Evolutionary conservation across 2,329 filamentous ascomycete species (phyloP).

Genomic region (Intubia oerlemansii): DNA sequence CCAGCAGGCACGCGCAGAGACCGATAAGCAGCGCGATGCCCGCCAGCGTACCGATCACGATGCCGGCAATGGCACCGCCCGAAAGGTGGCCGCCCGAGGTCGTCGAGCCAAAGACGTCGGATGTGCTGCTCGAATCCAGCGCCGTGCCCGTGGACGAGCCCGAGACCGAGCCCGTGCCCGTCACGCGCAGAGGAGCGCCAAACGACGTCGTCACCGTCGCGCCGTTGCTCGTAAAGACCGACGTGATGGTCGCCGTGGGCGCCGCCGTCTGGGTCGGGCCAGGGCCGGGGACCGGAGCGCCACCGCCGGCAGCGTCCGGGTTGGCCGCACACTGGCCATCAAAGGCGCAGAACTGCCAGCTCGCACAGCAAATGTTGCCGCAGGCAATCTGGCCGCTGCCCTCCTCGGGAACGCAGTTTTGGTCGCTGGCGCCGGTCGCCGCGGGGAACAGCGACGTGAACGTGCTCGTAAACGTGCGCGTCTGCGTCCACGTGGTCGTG

Average conservation of each 20-base stretch:
- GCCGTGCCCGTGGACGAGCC: conserved; percentile 25
- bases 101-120: conserved; percentile 15
- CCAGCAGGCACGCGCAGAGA: conserved; percentile 55
- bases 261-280: conserved; percentile 12
- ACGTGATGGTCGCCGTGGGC: conserved; percentile 8
- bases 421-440: conserved; percentile 16
- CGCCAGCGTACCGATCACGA: conserved; percentile 52
- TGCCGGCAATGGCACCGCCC: conserved; percentile 57
- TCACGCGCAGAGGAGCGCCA: conserved; percentile 24
- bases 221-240: conserved; percentile 17
- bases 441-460: conserved; percentile 26
- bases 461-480: conserved; percentile 37
- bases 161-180: conserved; percentile 27
- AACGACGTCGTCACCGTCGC: conserved; percentile 31
- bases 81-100: conserved; percentile 25
- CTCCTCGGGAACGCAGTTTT: conserved; percentile 25
- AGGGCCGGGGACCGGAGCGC: too few relatives aligned
- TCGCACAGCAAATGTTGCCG: conserved; percentile 48
- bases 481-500: conserved; percentile 40
- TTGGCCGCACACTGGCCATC: conserved; percentile 35
- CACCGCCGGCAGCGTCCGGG: conserved; percentile 16
- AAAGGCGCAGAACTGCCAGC: conserved; percentile 43
- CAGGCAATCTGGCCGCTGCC: conserved; percentile 38
- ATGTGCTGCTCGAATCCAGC: conserved; percentile 16
- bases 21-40: conserved; percentile 46